These are phyloP conservation scores for Ceratocystis ficicola DNA, from an alignment of 2,329 filamentous ascomycete genomes.

Conservation along the genomic window DNA sequence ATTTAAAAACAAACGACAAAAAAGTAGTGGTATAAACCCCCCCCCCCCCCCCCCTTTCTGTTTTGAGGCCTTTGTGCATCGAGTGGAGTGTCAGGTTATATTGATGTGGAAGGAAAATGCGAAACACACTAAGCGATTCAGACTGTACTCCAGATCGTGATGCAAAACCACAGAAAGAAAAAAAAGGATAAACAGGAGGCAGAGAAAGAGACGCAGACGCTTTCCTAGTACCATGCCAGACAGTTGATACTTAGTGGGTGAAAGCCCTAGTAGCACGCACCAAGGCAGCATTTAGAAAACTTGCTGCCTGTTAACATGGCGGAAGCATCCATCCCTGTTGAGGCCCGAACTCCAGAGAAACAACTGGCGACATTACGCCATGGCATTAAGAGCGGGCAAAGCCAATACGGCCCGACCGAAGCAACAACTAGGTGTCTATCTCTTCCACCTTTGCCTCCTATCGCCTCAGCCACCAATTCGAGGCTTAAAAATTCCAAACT, in stretches of 20 bases:
- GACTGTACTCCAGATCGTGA: neutral
- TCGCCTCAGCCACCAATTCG: too few species aligned
- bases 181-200: neutral
- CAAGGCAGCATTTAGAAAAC: neutral
- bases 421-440: neutral
- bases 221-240: neutral
- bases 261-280: neutral
- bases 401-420: neutral
- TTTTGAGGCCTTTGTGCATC: neutral
- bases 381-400: neutral
- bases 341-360: neutral
- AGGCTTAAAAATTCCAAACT: neutral
- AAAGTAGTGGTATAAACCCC: too few species aligned
- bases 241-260: neutral
- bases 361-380: neutral
- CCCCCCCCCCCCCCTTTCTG: neutral
- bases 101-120: neutral
- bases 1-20: too few species aligned
- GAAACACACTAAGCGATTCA: slow-evolving; percentile 4
- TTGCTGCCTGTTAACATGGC: neutral
- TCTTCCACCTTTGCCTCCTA: neutral
- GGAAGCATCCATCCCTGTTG: neutral
- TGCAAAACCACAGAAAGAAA: neutral
- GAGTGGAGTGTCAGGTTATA: neutral
- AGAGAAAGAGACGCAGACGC: neutral